Base-by-base conservation (phyloP, 2,329 filamentous ascomycete species). In the Arthrobotrys musiformis region DNA sequence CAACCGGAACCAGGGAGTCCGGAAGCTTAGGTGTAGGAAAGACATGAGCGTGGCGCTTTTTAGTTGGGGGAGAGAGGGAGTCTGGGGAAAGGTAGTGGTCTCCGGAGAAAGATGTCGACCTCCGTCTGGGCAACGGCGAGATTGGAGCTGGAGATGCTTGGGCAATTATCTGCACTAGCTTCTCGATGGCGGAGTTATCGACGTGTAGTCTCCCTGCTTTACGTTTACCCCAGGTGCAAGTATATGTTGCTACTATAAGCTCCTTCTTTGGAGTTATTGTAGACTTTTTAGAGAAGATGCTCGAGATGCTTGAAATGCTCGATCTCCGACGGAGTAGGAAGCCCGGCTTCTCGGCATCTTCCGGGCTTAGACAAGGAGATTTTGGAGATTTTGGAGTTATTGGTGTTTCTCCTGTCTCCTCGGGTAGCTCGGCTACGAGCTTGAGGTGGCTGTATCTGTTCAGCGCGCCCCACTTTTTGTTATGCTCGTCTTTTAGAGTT, bases 381-480 rank as follows among this genome's bases (percentile, higher is more conserved):
- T n/a, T 69, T 0, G 70, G 70, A 5, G 70, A 52, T 11, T 60
- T 76, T 40, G 63, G 63, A 8, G 58, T 46, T 5, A 28, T n/a
- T 17, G 24, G 52, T 37, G 50, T 28, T 17, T 79, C 58, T 9
- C 30, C 60, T 1, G 54, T 60, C 2, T 74, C 69, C 8, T 52
- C 70, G 4, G 80, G 79, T 19, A 81, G 63, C 35, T 79, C 73
- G 17, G 73, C 80, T 7, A 81, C 67, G 30, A 81, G 79, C 37
- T 81, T 81, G 11, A 81, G 72, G 56, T 81, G 80, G 50, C 77
- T 80, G 56, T 70, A 80, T n/a, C 75, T 70, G 15, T 70, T 79
- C 63, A 74, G 69, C 11, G 69, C 56, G 6, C 80, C 79, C 76
- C 76, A 80, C 35, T 63, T 67, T 46, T 79, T 79, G 40, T 79